Conservation (phyloP, 257 asterid genomes). For the Solanum chilense region DNA sequence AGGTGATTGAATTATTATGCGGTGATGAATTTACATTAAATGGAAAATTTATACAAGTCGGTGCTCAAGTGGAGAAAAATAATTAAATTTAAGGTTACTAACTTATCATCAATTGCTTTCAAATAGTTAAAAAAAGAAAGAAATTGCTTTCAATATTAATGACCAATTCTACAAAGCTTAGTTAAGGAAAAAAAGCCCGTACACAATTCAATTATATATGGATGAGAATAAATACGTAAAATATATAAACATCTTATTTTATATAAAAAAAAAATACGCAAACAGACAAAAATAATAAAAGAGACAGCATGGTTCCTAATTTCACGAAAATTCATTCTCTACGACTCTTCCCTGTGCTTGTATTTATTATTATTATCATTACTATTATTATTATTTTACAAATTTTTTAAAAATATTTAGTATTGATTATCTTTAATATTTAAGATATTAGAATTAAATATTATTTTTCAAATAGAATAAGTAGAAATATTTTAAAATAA, state of each 20-base stretch:
- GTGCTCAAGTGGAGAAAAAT: neutral
- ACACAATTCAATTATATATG: neutral
- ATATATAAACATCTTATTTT: neutral
- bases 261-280: neutral
- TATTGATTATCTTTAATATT: neutral
- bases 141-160: neutral
- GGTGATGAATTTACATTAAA: neutral
- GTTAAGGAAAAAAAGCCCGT: neutral
- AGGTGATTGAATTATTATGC: neutral
- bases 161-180: neutral
- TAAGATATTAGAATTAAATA: neutral
- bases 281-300: neutral
- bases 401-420: too few species aligned
- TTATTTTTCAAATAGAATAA: rapidly evolving
- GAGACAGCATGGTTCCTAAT: neutral
- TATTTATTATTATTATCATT: neutral
- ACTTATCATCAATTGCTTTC: neutral
- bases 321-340: neutral
- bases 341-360: neutral
- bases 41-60: neutral
- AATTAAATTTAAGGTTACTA: neutral
- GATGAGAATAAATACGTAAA: neutral
- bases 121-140: neutral
- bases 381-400: too few species aligned
- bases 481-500: rapidly evolving